Percentiles rank a stretch among this genome's conserved stretches.
Evolutionary conservation across 1,284 basidiomycete genomes (phyloP).

Genomic region (Tylopilus sp.): DNA sequence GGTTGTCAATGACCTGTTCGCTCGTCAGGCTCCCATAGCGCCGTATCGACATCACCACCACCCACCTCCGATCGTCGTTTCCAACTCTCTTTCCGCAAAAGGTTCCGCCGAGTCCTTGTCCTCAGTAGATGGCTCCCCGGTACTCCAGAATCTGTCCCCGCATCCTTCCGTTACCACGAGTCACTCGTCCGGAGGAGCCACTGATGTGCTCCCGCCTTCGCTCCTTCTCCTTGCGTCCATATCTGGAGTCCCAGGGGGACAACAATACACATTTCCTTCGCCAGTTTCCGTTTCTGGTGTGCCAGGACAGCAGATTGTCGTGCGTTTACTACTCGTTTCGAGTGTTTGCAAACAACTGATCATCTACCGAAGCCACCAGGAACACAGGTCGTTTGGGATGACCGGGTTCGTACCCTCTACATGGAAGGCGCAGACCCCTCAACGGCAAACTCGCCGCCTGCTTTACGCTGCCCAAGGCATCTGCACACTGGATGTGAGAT

Average conservation of each 20-base stretch:
- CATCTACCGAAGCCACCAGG: slow-evolving; percentile 12
- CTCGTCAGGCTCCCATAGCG: slow-evolving; percentile 58
- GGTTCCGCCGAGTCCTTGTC: slow-evolving; percentile 21
- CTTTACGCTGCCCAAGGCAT: slow-evolving; percentile 66
- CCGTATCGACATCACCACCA: slow-evolving; percentile 46
- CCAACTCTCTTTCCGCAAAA: slow-evolving; percentile 26
- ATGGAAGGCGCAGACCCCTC: slow-evolving; percentile 57
- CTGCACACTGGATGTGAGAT: slow-evolving; percentile 68
- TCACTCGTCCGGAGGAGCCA: slow-evolving; percentile 19
- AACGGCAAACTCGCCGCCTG: slow-evolving; percentile 59
- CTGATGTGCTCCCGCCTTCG: slow-evolving; percentile 35
- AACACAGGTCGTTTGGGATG: slow-evolving; percentile 30
- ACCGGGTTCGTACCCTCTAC: slow-evolving; percentile 52
- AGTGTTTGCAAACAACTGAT: slow-evolving; percentile 2
- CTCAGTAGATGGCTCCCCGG: slow-evolving; percentile 24
- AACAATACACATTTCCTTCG: slow-evolving; percentile 8
- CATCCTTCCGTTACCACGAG: slow-evolving; percentile 28
- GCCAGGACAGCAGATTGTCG: slow-evolving; percentile 14
- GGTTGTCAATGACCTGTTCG: slow-evolving; percentile 75
- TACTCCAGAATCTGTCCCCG: slow-evolving; percentile 21
- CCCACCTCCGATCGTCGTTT: slow-evolving; percentile 31
- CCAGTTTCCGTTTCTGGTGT: slow-evolving; percentile 1
- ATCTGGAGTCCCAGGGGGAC: slow-evolving; percentile 24
- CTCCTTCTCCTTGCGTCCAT: slow-evolving; percentile 38
- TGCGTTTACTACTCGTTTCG: slow-evolving; percentile 10